Base-by-base conservation (phyloP, 2,329 filamentous ascomycete species). In the Botrytis pseudocinerea region DNA sequence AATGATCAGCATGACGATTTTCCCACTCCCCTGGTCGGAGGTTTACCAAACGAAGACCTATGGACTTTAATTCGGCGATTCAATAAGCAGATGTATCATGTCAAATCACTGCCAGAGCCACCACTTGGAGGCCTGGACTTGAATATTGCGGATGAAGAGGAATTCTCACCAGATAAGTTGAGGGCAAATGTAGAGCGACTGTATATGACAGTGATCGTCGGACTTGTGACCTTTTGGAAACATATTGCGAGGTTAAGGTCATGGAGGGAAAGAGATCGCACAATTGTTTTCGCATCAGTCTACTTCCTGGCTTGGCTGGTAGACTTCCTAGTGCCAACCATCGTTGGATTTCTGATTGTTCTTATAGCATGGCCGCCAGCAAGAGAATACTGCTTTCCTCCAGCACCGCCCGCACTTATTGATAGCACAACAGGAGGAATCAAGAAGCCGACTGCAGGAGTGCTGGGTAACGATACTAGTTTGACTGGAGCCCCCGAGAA, bases 151-250 rank as follows among this genome's bases (percentile, higher is more conserved):
- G 91, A 94, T 57, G 91, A 95, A 71, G 93, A 96, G 76, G 92
- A 95, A 73, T 96, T 96, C 80, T 93, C 92, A 0, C 93, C 93
- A 0, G 93, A 96, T 79, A 96, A 96, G 82, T 84, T 97, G 62
- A 87, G 93, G 18, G 89, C 91, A 3, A 94, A 92, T 70, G 80
- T 96, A 6, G 94, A 97, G 82, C 86, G 94, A 22, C 83, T 96
- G 18, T 97, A 97, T 80, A 94, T 94, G 87, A 93, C 91, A 0
- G 89, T 97, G 0, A 84, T 92, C 12, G 87, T 95, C 66, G 87
- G 90, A 22, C 63, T 94, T 20, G 86, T 94, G 61, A 86, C 85
- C 0, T 87, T 89, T 25, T 87, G 88, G 74, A 95, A 96, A 78
- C 93, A 97, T 74, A 86, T 95, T 75, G 91, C 88, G 4, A 87